Base-by-base conservation (phyloP, 2,329 filamentous ascomycete genomes). In the Diatrype stigma region DNA sequence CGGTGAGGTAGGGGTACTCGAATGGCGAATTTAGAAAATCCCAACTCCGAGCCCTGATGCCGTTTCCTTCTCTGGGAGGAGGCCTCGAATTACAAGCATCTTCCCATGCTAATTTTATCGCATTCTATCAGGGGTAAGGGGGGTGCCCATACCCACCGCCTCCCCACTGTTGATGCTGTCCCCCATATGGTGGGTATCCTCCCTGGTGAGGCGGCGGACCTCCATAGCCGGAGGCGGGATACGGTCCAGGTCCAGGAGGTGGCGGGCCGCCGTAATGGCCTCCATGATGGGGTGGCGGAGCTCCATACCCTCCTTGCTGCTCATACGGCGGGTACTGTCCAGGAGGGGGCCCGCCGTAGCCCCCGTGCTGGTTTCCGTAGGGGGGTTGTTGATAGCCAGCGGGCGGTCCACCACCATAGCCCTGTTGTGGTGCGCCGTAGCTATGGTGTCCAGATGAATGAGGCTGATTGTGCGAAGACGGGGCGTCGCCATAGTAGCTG, bases 241-340 rank as follows among this genome's bases (percentile, higher is more conserved):
- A 49, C 8, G 38, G 38, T n/a, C n/a, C n/a, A n/a, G n/a, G 40
- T 7, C 40, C 40, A 32, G 35, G 47, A 12, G 37, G 47, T 6
- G 35, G 47, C 22, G 47, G 14, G n/a, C 17, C 32, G 22, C 32
- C 19, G 19, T 50, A 50, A 16, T 50, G 45, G 19, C 34, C 48
- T 46, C 40, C 40, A 12, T 28, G 40, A 23, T 23, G 40, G 21
- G 40, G 22, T 26, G 53, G 50, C 21, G 44, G 60, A 12, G 58
- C 61, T 14, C 65, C 61, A 40, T 69, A 69, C 22, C 61, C 62
- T 23, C 61, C 62, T 28, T 61, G 62, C 45, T 58, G 61, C 2
- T 26, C 40, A 19, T 44, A 44, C 7, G 40, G 40, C 3, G 40
- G 16, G 40, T 44, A 28, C 14, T 44, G 22, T n/a, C 19, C 40